Evolutionary conservation across 1,284 basidiomycete species (phyloP).

Genomic region (Tylopilus sp.): DNA sequence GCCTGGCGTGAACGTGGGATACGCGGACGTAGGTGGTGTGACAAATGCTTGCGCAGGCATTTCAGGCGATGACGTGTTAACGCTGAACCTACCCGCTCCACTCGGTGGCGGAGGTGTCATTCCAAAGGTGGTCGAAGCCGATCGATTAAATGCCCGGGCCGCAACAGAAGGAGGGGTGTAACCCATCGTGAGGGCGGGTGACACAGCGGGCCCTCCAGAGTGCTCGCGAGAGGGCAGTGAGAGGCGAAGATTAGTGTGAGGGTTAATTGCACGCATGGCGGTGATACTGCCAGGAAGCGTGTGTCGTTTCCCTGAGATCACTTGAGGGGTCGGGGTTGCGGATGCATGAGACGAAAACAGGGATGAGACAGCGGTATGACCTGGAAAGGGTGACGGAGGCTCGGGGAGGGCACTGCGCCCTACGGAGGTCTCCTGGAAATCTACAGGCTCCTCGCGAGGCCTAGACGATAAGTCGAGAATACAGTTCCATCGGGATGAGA

Average conservation of each 20-base stretch:
- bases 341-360: slow-evolving; percentile 19
- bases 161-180: slow-evolving; percentile 40
- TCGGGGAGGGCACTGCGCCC: slow-evolving; percentile 57
- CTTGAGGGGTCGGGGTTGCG: slow-evolving; percentile 27
- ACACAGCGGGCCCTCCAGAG: slow-evolving; percentile 14
- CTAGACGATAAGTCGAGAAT: slow-evolving; percentile 67
- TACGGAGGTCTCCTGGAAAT: slow-evolving; percentile 21
- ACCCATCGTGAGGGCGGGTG: slow-evolving; percentile 2
- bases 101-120: slow-evolving; percentile 30
- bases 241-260: slow-evolving; percentile 32
- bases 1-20: slow-evolving; percentile 59
- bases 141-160: slow-evolving; percentile 38
- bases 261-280: slow-evolving; percentile 39
- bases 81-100: not conserved
- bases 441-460: slow-evolving; percentile 23
- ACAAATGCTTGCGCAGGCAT: slow-evolving; percentile 16
- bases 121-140: slow-evolving; percentile 47
- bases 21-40: slow-evolving; percentile 60
- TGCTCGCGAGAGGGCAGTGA: slow-evolving; percentile 32
- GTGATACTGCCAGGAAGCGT: slow-evolving; percentile 41
- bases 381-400: slow-evolving; percentile 70
- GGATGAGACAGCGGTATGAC: slow-evolving; percentile 29
- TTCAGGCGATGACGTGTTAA: slow-evolving; percentile 10
- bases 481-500: slow-evolving; percentile 84
- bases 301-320: slow-evolving; percentile 57